A percentile compares a stretch with the other conserved stretches of the same genome.
phyloP scores from a whole-genome alignment of 495 filamentous ascomycete genomes.

The Neurospora cerealis region DNA sequence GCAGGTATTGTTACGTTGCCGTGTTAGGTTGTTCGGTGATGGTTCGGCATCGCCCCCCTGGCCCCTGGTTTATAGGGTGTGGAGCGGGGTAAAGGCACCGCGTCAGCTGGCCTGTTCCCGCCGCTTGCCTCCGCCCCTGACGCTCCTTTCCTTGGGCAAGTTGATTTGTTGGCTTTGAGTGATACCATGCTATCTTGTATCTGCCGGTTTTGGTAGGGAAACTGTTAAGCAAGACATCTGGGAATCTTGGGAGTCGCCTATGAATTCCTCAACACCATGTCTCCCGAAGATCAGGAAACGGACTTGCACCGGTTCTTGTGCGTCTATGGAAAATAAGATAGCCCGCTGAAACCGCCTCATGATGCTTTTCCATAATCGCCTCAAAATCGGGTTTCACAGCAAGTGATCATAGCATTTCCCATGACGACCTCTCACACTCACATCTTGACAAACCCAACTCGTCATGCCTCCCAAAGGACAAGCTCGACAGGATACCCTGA shows the following conservation, averaged over 20 bases:
- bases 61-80: not conserved
- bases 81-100: conserved; percentile 5
- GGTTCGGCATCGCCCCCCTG: conserved; percentile 12
- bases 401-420: not conserved
- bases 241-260: not conserved
- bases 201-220: not conserved
- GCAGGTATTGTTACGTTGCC: not conserved
- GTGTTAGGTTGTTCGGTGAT: conserved; percentile 12
- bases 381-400: not conserved
- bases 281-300: not conserved
- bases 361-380: not conserved
- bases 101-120: not conserved
- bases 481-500: not conserved
- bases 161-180: not conserved
- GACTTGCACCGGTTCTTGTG: not conserved
- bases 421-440: not conserved
- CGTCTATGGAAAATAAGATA: not conserved
- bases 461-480: not conserved
- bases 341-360: not conserved
- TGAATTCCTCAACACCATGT: not conserved
- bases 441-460: not conserved
- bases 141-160: not conserved
- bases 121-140: not conserved
- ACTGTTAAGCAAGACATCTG: not conserved
- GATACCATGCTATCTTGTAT: not conserved